Conservation (phyloP, 352 stramenopile species). For the Phytophthora tubulina region DNA sequence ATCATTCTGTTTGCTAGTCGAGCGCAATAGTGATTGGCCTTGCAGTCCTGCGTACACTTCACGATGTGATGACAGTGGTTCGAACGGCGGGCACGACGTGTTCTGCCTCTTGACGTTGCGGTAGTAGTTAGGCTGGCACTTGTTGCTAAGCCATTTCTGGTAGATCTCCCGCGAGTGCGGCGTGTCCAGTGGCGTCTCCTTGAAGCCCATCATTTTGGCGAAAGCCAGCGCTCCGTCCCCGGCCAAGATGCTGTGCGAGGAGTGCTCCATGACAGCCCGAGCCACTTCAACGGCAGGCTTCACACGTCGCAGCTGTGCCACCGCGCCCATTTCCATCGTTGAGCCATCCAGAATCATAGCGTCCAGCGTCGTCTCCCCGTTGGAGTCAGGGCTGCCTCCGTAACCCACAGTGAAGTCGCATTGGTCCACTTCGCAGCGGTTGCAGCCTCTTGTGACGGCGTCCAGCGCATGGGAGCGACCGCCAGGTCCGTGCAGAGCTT, state of each 20-base stretch:
- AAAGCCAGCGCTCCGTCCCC: slow-evolving; percentile 88
- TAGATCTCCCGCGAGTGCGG: slow-evolving; percentile 64
- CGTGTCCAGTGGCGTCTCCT: slow-evolving; percentile 77
- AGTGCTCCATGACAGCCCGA: slow-evolving; percentile 90
- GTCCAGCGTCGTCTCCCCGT: slow-evolving; percentile 91
- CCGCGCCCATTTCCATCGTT: slow-evolving; percentile 87
- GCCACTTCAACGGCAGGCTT: slow-evolving; percentile 89
- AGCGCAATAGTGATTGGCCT: slow-evolving; percentile 31
- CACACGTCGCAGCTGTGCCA: slow-evolving; percentile 81
- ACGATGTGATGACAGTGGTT: slow-evolving; percentile 41
- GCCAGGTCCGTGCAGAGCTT: slow-evolving; percentile 37
- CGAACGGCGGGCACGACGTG: slow-evolving; percentile 84
- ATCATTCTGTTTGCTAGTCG: slow-evolving; percentile 30
- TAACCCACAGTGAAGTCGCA: slow-evolving; percentile 92
- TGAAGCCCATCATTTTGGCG: slow-evolving; percentile 93
- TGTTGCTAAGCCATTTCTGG: slow-evolving; percentile 60
- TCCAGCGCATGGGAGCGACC: slow-evolving; percentile 51
- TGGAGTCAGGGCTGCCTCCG: slow-evolving; percentile 86
- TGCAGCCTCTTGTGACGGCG: slow-evolving; percentile 76
- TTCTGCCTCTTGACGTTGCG: slow-evolving; percentile 77
- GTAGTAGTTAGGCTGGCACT: slow-evolving; percentile 94
- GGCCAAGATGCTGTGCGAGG: slow-evolving; percentile 87
- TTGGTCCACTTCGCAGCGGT: slow-evolving; percentile 85
- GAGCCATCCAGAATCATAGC: slow-evolving; percentile 92
- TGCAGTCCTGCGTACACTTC: slow-evolving; percentile 35